Conservation (phyloP, 805 yeast genomes). For the Nakazawaea wickerhamii region DNA sequence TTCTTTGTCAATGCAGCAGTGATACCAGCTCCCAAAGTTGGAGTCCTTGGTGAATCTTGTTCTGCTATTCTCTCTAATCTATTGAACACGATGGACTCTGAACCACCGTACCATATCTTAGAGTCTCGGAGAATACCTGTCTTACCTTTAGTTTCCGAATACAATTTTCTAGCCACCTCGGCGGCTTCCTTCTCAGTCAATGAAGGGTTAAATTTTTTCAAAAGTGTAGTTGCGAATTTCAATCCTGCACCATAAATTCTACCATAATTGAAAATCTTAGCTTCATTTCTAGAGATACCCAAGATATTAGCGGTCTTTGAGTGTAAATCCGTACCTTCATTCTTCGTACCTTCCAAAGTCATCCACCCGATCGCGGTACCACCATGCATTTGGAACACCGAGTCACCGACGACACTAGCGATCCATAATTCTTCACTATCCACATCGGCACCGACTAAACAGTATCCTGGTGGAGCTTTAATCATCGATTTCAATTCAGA, state of each 20-base stretch:
- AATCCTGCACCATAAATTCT: conserved; percentile 97
- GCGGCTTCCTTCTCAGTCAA: conserved; percentile 64
- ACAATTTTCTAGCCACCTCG: conserved; percentile 58
- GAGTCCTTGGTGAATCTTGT: conserved; percentile 76
- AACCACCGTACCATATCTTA: conserved; percentile 75
- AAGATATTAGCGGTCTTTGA: conserved; percentile 87
- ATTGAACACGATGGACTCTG: conserved; percentile 90
- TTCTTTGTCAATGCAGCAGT: conserved; percentile 71
- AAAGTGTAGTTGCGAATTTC: conserved; percentile 77
- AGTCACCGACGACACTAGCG: conserved; percentile 91
- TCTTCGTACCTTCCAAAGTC: conserved; percentile 94
- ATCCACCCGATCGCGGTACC: conserved; percentile 98
- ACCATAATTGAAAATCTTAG: conserved; percentile 94
- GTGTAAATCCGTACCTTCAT: conserved; percentile 89
- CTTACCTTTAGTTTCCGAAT: conserved; percentile 79
- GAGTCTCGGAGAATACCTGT: conserved; percentile 21
- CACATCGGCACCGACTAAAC: conserved; percentile 97
- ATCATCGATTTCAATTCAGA: conserved; percentile 88
- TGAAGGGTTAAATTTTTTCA: conserved; percentile 76
- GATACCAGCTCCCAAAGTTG: conserved; percentile 88
- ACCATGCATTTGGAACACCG: conserved; percentile 85
- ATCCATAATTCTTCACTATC: conserved; percentile 99
- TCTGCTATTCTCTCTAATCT: conserved; percentile 83
- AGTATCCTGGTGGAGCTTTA: conserved; percentile 82
- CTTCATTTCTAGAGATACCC: conserved; percentile 87